A percentile compares a stretch with the other conserved stretches of the same genome.
These are phyloP conservation scores for Trametopsis cervina DNA, from an alignment of 768 basidiomycete species.

Conservation along the genomic window DNA sequence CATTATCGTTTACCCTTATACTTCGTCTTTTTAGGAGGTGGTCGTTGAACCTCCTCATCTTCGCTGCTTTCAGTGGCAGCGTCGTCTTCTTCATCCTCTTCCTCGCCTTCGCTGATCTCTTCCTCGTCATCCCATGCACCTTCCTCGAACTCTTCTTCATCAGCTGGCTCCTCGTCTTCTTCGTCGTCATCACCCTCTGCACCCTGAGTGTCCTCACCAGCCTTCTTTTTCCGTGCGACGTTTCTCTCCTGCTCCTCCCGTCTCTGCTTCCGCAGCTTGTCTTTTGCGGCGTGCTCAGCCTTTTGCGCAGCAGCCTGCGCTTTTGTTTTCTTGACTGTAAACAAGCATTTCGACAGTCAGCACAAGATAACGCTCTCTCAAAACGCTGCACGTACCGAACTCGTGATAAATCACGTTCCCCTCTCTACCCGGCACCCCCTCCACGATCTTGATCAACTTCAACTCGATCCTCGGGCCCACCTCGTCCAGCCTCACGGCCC, in stretches of 20 bases:
- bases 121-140: slow-evolving; percentile 53
- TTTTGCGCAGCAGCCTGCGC: slow-evolving; percentile 62
- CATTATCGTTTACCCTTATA: slow-evolving; percentile 39
- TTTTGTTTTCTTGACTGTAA: slow-evolving; percentile 85
- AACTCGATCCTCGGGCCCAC: slow-evolving; percentile 95
- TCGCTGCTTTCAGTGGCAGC: slow-evolving; percentile 41
- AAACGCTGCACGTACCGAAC: slow-evolving; percentile 66
- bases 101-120: slow-evolving; percentile 51
- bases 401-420: slow-evolving; percentile 92
- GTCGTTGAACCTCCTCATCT: slow-evolving; percentile 30
- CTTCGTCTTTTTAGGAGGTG: slow-evolving; percentile 51
- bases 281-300: slow-evolving; percentile 71
- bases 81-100: slow-evolving; percentile 30
- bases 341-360: slow-evolving; percentile 2
- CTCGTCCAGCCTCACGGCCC: slow-evolving; percentile 89
- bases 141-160: slow-evolving; percentile 40
- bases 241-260: slow-evolving; percentile 90
- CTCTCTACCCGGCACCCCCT: slow-evolving; percentile 90
- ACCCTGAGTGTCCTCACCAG: slow-evolving; percentile 29
- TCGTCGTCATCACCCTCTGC: slow-evolving; percentile 33
- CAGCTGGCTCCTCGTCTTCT: slow-evolving; percentile 27
- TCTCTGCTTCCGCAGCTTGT: slow-evolving; percentile 67
- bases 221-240: slow-evolving; percentile 73
- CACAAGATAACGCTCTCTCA: neutral
- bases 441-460: slow-evolving; percentile 86